These are phyloP conservation scores for Urochloa ruziziensis DNA, from an alignment of 176 grass and related monocot genomes.

Conservation along the genomic window DNA sequence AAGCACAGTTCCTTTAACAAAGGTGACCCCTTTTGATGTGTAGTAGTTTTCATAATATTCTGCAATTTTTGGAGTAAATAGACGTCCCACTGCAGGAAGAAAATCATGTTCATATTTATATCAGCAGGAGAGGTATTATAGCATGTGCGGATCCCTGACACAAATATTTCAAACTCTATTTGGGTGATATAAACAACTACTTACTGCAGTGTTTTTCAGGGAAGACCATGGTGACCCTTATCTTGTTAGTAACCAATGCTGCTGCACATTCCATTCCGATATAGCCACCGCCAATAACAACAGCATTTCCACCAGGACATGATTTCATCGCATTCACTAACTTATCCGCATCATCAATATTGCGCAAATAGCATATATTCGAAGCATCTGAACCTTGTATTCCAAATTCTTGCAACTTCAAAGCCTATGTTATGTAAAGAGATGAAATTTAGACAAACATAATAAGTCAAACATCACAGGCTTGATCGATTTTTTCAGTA, in stretches of 20 bases:
- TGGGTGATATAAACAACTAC: constrained; percentile 7
- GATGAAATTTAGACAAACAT: background rate
- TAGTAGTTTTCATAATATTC: constrained; percentile 92
- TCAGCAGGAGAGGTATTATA: background rate
- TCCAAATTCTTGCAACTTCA: constrained; percentile 95
- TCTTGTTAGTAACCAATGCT: constrained; percentile 78
- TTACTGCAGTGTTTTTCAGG: constrained; percentile 97
- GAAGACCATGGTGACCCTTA: constrained; percentile 92
- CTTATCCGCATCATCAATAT: constrained; percentile 70
- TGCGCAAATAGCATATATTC: constrained; percentile 88
- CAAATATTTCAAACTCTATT: background rate
- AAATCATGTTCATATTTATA: constrained; percentile 5
- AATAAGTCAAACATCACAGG: background rate
- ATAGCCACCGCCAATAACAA: constrained; percentile 96
- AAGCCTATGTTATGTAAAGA: constrained; percentile 54
- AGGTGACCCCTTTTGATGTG: constrained; percentile 70
- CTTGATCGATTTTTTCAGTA: background rate
- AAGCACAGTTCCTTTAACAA: constrained; percentile 86
- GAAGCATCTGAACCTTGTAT: constrained; percentile 69
- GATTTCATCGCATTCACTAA: constrained; percentile 69
- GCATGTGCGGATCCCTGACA: background rate
- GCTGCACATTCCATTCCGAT: constrained; percentile 98
- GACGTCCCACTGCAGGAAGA: constrained; percentile 64
- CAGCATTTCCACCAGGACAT: constrained; percentile 73
- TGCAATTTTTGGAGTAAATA: constrained; percentile 91